Evolutionary conservation across 2,329 filamentous ascomycete genomes (phyloP), one percentile per base, ranked within the genome.

Genomic region (Cephalotrichum gorgonifer): DNA sequence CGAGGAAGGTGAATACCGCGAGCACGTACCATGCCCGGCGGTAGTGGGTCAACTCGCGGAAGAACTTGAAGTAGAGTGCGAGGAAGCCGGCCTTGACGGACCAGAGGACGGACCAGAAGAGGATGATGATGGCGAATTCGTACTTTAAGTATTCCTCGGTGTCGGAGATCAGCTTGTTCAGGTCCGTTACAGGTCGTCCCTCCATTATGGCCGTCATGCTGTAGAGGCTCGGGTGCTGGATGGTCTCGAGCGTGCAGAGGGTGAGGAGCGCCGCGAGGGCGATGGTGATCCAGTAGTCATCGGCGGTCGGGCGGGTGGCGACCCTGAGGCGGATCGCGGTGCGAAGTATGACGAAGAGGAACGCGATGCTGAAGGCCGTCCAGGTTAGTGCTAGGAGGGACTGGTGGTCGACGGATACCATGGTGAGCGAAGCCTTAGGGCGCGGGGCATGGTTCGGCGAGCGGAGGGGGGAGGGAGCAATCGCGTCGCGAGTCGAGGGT

Each of bases 271-370:
- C 47, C 5, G 56, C 48, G 49, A 60, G 56, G 26, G 60, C 61
- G 11, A 60, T 50, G 43, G 60, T 54, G 30, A 63, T 59, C 57
- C 57, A 62, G 54, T 56, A 61, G 54, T 64, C 61, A 46, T 63
- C 62, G 15, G 47, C 39, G 27, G 55, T 50, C 11, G 58, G 48
- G 26, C 49, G 49, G 43, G 31, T 41, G 42, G 54, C 55, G 17
- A 53, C 48, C 23, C 46, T 56, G 52, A 59, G 52, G 39, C 62
- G 60, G 45, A 63, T 56, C 23, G 46, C 28, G 20, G 60, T 57
- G 43, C 61, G 60, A 2, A 61, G 48, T 26, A 38, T 42, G 35
- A 62, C 55, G 44, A 64, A 57, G 47, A 59, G 41, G 30, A 56
- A 51, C n/a, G 61, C 60, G 35, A 54, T 52, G 43, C 50, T 42